Conservation (phyloP, 306 rosid genomes). For the Dalbergia oliveri region DNA sequence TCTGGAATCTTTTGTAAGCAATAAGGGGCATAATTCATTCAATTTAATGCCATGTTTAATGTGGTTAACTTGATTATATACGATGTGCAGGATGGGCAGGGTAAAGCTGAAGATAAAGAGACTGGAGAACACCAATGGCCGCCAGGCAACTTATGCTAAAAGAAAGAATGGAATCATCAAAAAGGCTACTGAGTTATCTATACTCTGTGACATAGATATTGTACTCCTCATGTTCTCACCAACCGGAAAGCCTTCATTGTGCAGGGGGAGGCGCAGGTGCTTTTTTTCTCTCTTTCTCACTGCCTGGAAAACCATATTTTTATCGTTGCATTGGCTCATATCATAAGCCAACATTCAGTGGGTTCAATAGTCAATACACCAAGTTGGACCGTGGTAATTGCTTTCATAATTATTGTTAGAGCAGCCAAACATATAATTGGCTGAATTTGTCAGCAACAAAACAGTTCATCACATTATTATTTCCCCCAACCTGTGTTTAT, state of each 20-base stretch:
- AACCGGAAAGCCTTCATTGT: constrained; percentile 80
- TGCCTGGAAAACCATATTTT: not conserved
- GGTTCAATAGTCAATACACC: too few species aligned
- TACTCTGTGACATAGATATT: constrained; percentile 86
- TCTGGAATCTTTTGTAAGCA: constrained; percentile 16
- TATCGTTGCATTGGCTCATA: too few species aligned
- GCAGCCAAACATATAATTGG: too few species aligned
- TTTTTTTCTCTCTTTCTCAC: not conserved
- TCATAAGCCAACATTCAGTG: too few species aligned
- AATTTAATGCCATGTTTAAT: not conserved
- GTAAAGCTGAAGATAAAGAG: constrained; percentile 89
- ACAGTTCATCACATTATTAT: too few species aligned
- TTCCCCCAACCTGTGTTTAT: too few species aligned
- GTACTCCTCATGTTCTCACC: constrained; percentile 98
- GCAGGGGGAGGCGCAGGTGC: constrained; percentile 78
- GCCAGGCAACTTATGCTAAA: constrained; percentile 88
- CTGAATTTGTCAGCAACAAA: too few species aligned
- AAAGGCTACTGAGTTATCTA: constrained; percentile 88
- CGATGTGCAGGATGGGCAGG: constrained; percentile 84
- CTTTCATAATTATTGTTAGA: too few species aligned
- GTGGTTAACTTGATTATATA: not conserved
- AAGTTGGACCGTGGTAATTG: too few species aligned
- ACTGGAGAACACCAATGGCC: constrained; percentile 80
- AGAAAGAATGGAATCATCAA: constrained; percentile 83
- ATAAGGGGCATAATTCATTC: not conserved